These are phyloP conservation scores for Lasiosphaeria ovina DNA, from an alignment of 495 filamentous ascomycete species.

Conservation along the genomic window DNA sequence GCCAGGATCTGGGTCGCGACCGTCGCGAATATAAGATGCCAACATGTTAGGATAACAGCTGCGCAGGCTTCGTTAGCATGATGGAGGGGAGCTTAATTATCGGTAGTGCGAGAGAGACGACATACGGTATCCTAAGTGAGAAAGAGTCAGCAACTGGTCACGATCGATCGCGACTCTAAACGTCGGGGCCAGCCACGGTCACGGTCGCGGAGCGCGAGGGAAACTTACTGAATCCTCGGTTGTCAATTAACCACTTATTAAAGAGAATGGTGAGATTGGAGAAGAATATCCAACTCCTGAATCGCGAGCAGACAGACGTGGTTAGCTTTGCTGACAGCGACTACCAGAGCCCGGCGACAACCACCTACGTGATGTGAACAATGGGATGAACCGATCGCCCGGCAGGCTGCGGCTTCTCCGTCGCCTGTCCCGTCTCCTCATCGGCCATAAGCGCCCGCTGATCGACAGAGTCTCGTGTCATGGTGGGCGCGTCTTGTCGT, in stretches of 20 bases:
- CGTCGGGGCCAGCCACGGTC: not conserved
- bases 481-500: not conserved
- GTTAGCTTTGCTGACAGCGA: not conserved
- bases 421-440: not conserved
- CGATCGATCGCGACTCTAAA: not conserved
- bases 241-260: conserved; percentile 88
- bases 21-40: conserved; percentile 74
- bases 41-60: conserved; percentile 65
- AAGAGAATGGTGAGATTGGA: conserved; percentile 89
- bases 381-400: conserved; percentile 36
- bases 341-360: not conserved
- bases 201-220: not conserved
- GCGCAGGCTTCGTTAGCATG: conserved; percentile 10
- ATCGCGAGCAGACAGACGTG: not conserved
- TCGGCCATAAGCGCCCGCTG: not conserved
- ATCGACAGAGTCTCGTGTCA: conserved; percentile 2
- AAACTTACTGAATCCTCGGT: conserved; percentile 72
- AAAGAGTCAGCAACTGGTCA: conserved; percentile 18
- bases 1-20: conserved; percentile 70
- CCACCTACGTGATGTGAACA: conserved; percentile 73
- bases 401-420: not conserved
- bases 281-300: conserved; percentile 80
- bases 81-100: not conserved
- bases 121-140: conserved; percentile 31
- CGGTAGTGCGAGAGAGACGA: not conserved